Percentiles rank a stretch among this genome's conserved stretches.
Conservation (phyloP, 139 green algal species). For the Coelastrella sp. region DNA sequence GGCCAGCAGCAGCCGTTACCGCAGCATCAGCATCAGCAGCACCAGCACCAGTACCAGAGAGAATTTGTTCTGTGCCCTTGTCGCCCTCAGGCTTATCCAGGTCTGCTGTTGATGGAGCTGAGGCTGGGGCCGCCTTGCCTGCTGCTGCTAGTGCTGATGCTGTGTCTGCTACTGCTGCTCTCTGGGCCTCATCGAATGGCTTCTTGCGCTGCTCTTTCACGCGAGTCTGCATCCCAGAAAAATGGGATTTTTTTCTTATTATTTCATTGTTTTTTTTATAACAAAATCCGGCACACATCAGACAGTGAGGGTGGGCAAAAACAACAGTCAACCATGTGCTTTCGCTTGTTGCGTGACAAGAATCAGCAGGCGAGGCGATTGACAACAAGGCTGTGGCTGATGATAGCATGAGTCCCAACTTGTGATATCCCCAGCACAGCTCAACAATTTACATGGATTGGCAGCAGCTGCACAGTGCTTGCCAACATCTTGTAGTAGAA, state of each 20-base stretch:
- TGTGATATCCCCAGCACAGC: no score
- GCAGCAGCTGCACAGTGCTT: no score
- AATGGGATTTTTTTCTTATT: no score
- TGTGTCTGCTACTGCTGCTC: slow-evolving; percentile 31
- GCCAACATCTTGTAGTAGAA: no score
- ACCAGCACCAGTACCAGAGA: not conserved
- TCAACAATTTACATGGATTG: no score
- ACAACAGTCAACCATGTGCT: not conserved
- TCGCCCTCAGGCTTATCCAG: not conserved
- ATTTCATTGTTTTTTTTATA: no score
- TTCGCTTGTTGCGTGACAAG: no score
- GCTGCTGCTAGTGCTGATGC: slow-evolving; percentile 26
- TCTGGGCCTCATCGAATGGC: slow-evolving; percentile 77
- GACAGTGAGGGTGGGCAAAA: not conserved
- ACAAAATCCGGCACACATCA: no score
- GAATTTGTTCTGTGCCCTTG: slow-evolving; percentile 12
- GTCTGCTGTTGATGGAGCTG: no score
- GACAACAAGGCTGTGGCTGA: no score
- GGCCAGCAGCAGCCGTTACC: not conserved
- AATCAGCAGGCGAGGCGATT: no score
- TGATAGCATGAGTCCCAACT: no score
- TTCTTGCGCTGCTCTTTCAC: slow-evolving; percentile 71
- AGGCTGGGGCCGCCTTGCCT: not conserved
- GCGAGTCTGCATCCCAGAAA: slow-evolving; percentile 12
- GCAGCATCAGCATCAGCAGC: not conserved